These are phyloP conservation scores for Syzygium oleosum DNA, from an alignment of 345 rosid genomes.

Conservation along the genomic window DNA sequence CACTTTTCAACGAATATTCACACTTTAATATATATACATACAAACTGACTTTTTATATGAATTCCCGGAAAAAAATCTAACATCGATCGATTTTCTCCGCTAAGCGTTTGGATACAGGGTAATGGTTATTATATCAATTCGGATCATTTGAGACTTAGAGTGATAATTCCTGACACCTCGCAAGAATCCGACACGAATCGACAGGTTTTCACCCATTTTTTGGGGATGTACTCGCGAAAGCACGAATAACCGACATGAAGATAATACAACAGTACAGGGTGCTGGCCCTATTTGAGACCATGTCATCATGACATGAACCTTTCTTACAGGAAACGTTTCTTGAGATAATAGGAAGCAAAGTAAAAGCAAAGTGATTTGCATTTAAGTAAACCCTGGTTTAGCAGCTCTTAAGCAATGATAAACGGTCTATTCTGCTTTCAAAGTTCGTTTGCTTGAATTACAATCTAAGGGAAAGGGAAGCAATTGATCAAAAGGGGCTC, in stretches of 20 bases:
- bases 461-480: neutral
- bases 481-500: neutral
- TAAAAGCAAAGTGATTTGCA: neutral
- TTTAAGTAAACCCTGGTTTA: neutral
- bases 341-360: neutral
- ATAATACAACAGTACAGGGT: accelerated
- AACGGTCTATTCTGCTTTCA: neutral
- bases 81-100: neutral
- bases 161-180: neutral
- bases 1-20: neutral
- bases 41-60: neutral
- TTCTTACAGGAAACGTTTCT: neutral
- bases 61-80: neutral
- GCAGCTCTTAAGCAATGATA: neutral
- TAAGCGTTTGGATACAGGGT: neutral
- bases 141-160: neutral
- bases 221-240: neutral
- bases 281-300: neutral
- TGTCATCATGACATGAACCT: neutral
- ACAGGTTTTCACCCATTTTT: neutral
- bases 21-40: neutral
- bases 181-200: neutral
- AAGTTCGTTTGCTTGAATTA: neutral
- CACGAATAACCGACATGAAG: neutral
- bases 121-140: neutral